Base-by-base conservation (phyloP, 371 early-diverging fungal genomes). In the Saksenaea oblongispora region DNA sequence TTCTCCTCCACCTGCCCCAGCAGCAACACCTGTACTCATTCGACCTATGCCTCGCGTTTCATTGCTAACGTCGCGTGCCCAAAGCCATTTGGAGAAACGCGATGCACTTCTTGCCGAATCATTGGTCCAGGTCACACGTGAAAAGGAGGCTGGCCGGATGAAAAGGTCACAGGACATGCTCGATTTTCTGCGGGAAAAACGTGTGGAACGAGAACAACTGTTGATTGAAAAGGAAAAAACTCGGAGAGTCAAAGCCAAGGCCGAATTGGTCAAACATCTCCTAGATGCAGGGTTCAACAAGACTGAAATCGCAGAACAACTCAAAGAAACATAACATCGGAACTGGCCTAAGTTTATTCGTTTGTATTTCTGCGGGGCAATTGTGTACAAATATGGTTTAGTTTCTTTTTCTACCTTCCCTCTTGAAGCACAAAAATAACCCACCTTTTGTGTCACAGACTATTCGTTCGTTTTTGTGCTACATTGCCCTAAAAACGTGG, bases 121-220 rank as follows among this genome's bases (percentile, higher is more conserved):
- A 0, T 58, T 76, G 44, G 42, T 79, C 28, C 67, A 76, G 61
- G 70, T 79, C 22, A 72, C 75, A 47, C 72, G 74, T 53, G 76
- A 79, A 69, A 75, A 79, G 62, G 79, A 79, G 62, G 71, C 76
- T 1, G 79, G 73, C 1, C 55, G 71, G 47, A 70, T 75, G 69
- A 76, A 79, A 51, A 68, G 74, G 34, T 79, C 79, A 35, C 76
- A 74, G 61, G 76, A 79, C 35, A 79, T 74, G 74, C 59, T 74
- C 22, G 71, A 76, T 37, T 79, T 79, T 60, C 55, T 76, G 53
- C 58, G 79, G 31, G 76, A 79, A 59, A 79, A 76, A 55, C 59
- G 79, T 54, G 51, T 72, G 39, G 76, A 76, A 55, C 56, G 79
- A 58, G 79, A 79, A 28, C 74, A 75, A 51, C 56, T 76, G 15